Evolutionary conservation across 495 filamentous ascomycete genomes (phyloP).

Genomic region (Trichoderma asperelloides): DNA sequence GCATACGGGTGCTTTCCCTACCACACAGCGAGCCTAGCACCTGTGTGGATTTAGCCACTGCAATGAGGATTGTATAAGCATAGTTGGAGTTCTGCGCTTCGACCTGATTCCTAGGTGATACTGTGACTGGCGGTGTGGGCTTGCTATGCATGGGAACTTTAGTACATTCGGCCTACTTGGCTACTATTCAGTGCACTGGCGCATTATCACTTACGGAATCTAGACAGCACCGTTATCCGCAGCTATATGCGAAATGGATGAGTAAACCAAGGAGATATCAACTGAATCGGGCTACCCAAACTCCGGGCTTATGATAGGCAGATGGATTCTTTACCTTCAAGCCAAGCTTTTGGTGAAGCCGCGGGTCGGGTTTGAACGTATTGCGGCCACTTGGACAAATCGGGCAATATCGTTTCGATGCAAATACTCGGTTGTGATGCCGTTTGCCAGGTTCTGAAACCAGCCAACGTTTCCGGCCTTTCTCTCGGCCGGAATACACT

Average conservation of each 20-base stretch:
- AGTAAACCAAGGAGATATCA: not conserved
- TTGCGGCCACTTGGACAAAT: not conserved
- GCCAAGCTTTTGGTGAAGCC: not conserved
- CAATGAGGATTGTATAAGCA: not conserved
- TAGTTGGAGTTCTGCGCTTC: not conserved
- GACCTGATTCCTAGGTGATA: not conserved
- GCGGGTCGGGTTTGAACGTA: not conserved
- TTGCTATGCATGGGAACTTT: not conserved
- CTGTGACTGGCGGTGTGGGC: not conserved
- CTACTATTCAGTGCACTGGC: not conserved
- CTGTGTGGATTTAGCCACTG: not conserved
- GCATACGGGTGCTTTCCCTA: not conserved
- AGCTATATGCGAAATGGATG: not conserved
- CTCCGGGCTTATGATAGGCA: not conserved
- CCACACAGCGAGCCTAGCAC: not conserved
- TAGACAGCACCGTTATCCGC: not conserved
- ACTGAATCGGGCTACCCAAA: not conserved
- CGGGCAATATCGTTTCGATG: not conserved
- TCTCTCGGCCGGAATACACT: constrained; percentile 6
- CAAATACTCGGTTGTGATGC: not conserved
- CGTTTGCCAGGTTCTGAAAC: not conserved
- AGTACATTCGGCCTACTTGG: not conserved
- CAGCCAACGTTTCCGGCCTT: constrained; percentile 1
- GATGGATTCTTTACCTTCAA: not conserved
- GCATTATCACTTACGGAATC: not conserved